Conservation (phyloP, 2,329 filamentous ascomycete species). For the Neoscytalidium dimidiatum region DNA sequence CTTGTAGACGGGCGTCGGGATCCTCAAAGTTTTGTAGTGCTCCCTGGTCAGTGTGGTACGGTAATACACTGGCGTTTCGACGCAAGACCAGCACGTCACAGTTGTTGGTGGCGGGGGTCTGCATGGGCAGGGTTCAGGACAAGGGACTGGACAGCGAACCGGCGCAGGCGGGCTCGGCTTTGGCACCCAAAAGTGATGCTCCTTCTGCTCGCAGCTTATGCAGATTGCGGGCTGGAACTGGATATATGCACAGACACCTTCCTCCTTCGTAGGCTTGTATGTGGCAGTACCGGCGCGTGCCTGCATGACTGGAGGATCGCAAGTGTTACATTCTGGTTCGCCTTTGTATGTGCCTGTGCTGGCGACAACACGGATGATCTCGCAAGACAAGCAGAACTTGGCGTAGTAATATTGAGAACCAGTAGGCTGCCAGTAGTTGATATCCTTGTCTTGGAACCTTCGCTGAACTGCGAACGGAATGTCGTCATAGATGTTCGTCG, state of each 20-base stretch:
- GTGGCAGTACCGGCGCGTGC: neutral
- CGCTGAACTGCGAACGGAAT: neutral
- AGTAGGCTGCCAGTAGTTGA: neutral
- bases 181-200: slow-evolving; percentile 1
- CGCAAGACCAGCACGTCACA: neutral
- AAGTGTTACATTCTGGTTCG: neutral
- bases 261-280: neutral
- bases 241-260: neutral
- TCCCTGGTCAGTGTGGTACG: neutral
- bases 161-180: neutral
- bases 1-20: neutral
- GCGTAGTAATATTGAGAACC: slow-evolving; percentile 5
- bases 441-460: neutral
- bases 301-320: neutral
- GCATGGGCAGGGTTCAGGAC: neutral
- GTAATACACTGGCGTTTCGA: neutral
- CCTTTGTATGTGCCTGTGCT: neutral
- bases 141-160: neutral
- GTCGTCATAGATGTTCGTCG: too few species aligned
- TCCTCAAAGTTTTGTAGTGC: neutral
- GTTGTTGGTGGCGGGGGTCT: neutral
- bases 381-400: neutral
- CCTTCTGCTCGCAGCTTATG: neutral
- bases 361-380: neutral
- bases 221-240: neutral